Base-by-base conservation (phyloP, 805 yeast species). In the Pichia heedii region DNA sequence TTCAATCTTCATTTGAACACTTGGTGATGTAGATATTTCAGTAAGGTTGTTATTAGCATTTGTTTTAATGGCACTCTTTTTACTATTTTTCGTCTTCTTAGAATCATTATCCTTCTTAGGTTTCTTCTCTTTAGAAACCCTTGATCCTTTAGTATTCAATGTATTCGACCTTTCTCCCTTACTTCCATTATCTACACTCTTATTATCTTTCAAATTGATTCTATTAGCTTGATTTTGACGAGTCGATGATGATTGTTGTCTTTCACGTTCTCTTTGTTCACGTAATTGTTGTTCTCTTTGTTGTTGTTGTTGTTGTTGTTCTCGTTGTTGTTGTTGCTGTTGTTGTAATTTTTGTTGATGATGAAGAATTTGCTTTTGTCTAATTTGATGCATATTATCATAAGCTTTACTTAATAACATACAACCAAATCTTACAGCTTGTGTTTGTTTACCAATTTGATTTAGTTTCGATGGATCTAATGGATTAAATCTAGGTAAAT, bases 331-430 rank as follows among this genome's bases (percentile, higher is more conserved):
- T 37, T 52, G 61, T 41, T 56, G 66, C 50, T 62, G 68, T 50
- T 66, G 72, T 39, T 60, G 64, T 24, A 55, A 48, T 36, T 53
- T 20, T 32, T 53, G 53, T 43, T 61, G 64, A 30, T 58, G 62
- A 15, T 53, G 60, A 10, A 56, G 42, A 63, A 80, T 62, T 76
- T 88, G 64, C 32, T 63, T 81, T 79, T 52, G 93, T 72, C 62
- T 79, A 79, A 55, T 77, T 73, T 43, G 84, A 78, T 19, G 89
- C 82, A 57, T 88, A 87, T 53, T 86, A 42, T 88, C 96, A 57
- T 84, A 84, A 0, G 96, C 81, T 61, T 89, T 90, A 4, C 93
- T 77, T 35, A 88, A 69, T 27, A 90, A 64, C 96, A 88, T 88
- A 7, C 95, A 77, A 9, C 96, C 96, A 63, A 89, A 89, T 47